Evolutionary conservation across 169 alveolate species (phyloP).

Genomic region (Plasmodium cynomolgi): DNA sequence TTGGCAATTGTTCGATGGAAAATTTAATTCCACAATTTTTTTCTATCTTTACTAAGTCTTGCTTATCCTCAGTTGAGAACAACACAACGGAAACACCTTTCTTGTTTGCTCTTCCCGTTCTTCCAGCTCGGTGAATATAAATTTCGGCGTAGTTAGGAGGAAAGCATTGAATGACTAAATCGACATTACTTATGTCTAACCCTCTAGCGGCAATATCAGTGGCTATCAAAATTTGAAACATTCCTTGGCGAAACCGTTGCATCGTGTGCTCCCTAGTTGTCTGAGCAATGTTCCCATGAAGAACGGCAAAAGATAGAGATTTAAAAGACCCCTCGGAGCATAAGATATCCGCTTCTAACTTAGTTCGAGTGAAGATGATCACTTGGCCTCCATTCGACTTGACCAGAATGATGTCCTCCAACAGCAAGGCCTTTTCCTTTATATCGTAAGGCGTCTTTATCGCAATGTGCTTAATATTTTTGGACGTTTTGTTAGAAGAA

Average conservation of each 20-base stretch:
- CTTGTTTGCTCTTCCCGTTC: conserved; percentile 93
- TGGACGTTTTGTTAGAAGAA: conserved; percentile 37
- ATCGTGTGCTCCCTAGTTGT: conserved; percentile 56
- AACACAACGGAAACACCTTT: conserved; percentile 80
- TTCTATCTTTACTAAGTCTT: conserved; percentile 49
- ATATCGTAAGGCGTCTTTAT: conserved; percentile 67
- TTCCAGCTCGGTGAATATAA: conserved; percentile 95
- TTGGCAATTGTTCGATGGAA: conserved; percentile 41
- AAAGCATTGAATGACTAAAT: conserved; percentile 92
- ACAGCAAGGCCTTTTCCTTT: conserved; percentile 59
- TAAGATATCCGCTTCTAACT: conserved; percentile 73
- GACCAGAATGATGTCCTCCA: conserved; percentile 72
- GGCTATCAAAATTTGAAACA: conserved; percentile 90
- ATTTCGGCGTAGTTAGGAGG: conserved; percentile 95
- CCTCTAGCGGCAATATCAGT: conserved; percentile 98
- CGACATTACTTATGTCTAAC: conserved; percentile 93
- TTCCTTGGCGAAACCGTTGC: conserved; percentile 92
- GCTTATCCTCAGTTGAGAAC: conserved; percentile 64
- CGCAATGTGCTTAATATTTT: conserved; percentile 43
- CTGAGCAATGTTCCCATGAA: conserved; percentile 79
- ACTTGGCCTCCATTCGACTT: conserved; percentile 83
- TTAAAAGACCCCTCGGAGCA: conserved; percentile 66
- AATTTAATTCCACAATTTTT: conserved; percentile 67
- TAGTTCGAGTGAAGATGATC: conserved; percentile 78
- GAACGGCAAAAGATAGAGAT: conserved; percentile 68